Evolutionary conservation across 2,329 filamentous ascomycete genomes (phyloP).

Genomic region (Fusarium oxysporum): DNA sequence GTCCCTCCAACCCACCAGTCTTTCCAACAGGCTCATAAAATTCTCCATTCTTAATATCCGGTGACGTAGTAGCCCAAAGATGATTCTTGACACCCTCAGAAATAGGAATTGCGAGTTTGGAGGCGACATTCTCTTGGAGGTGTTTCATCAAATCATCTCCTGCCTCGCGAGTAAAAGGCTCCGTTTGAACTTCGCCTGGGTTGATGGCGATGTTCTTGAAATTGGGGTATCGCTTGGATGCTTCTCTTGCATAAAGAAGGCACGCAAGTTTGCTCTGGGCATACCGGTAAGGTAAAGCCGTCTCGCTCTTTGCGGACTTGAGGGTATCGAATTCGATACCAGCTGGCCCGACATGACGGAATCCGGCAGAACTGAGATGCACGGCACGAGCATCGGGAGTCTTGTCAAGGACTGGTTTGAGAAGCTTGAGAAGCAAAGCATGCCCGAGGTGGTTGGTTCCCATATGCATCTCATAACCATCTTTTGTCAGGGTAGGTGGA

Average conservation of each 20-base stretch:
- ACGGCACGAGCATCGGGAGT: not conserved
- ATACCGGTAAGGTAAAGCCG: not conserved
- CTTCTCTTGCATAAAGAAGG: not conserved
- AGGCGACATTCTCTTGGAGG: not conserved
- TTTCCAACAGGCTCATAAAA: conserved; percentile 19
- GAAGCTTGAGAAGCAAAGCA: not conserved
- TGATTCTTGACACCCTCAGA: not conserved
- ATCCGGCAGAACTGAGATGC: not conserved
- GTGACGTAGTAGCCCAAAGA: not conserved
- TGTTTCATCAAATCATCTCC: conserved; percentile 12
- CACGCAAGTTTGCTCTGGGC: conserved; percentile 1
- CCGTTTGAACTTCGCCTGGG: not conserved
- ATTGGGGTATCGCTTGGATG: not conserved
- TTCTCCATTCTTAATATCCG: not conserved
- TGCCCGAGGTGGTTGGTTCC: conserved; percentile 12
- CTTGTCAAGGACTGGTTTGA: not conserved
- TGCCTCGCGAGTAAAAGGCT: not conserved
- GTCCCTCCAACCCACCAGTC: not conserved
- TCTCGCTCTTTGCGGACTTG: not conserved
- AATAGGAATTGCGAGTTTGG: rapidly evolving
- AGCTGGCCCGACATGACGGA: not conserved
- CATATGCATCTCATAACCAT: conserved; percentile 15
- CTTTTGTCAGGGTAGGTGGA: not conserved
- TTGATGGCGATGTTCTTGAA: conserved; percentile 16
- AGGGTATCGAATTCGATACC: conserved; percentile 2